Evolutionary conservation across 2,329 filamentous ascomycete genomes (phyloP), one percentile per base, ranked within the genome.

Genomic region (Paecilomyces dactylethromorphus): DNA sequence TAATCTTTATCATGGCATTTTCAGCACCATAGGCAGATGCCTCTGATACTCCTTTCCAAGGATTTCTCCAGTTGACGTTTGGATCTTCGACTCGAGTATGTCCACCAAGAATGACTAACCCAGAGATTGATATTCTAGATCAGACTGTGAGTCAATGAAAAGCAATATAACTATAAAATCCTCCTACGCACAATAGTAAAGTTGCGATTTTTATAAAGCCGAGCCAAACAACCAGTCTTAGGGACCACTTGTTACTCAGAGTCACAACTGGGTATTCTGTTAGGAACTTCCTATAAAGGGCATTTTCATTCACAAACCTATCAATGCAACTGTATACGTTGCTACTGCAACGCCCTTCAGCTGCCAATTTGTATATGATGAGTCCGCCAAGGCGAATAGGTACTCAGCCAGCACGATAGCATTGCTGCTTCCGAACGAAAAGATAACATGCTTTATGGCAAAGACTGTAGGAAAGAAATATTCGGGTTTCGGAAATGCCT

Each of bases 361-460:
- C 65, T 89, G 77, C 87, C 87, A 90, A 15, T 77, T 73, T 0
- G 81, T 80, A 0, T 84, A 81, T 0, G 69, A 71, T 0, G 75
- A 68, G 0, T 79, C 82, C 0, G 76, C 80, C 51, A 85, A 84
- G 7, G 79, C 78, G 71, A 83, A 90, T 0, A 89, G 68, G 63
- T 90, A 90, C 39, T 82, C 75, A 0, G 87, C 82, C 29, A 88
- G 69, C 0, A 88, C 85, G 49, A 89, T 82, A 0, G 85, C 80
- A 68, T 89, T 89, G 49, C 84, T 83, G 63, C 84, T 87, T 62
- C 82, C 84, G 62, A 89, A 89, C 0, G 86, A 87, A 2, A 89
- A 72, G 1, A 87, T 69, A 1, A 89, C 84, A 0, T 81, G 80
- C 66, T 87, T 84, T 2, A 87, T 81, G 0, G 87, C 87, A 66